Percentiles rank a stretch among this genome's conserved stretches.
phyloP scores from a whole-genome alignment of 2,329 filamentous ascomycete species.

The Phialemonium atrogriseum region DNA sequence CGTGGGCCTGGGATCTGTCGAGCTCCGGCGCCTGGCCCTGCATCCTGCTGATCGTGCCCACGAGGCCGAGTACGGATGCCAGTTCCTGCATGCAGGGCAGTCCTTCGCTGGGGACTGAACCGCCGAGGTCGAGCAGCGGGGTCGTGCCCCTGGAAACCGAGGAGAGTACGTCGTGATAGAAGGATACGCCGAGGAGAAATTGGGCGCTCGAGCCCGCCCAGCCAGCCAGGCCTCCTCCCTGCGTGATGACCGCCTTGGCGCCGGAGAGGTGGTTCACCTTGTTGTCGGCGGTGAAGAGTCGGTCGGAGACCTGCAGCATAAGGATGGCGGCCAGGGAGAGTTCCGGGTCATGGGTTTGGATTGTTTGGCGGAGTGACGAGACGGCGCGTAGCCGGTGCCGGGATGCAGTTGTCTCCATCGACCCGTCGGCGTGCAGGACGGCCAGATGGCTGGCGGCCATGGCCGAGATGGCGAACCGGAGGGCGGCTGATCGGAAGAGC shows the following conservation, averaged over 20 bases:
- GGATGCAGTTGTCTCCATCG: constrained; percentile 13
- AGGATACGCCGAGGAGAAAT: constrained; percentile 21
- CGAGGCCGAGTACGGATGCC: constrained; percentile 13
- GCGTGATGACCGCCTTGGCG: constrained; percentile 19
- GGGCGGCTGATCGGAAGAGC: constrained; percentile 16
- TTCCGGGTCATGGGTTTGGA: too few relatives aligned
- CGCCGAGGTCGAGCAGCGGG: constrained; percentile 17
- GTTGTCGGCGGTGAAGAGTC: constrained; percentile 19
- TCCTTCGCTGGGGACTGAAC: constrained; percentile 13
- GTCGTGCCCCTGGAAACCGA: constrained; percentile 18
- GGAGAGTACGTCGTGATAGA: constrained; percentile 21
- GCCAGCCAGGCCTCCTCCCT: constrained; percentile 6
- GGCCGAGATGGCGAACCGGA: constrained; percentile 19
- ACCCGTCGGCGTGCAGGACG: constrained; percentile 14
- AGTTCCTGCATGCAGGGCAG: constrained; percentile 13
- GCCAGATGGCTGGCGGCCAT: constrained; percentile 22
- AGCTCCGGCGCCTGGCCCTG: constrained; percentile 7
- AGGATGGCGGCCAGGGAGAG: constrained; percentile 21
- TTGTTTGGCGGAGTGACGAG: too few relatives aligned
- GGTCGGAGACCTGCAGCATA: constrained; percentile 22
- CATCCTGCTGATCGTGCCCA: constrained; percentile 17
- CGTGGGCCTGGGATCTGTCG: too few relatives aligned
- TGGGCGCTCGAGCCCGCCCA: constrained; percentile 14
- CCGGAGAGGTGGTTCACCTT: constrained; percentile 20
- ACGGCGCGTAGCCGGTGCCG: constrained; percentile 15